Evolutionary conservation across 2,329 filamentous ascomycete genomes (phyloP), one percentile per base, ranked within the genome.

Genomic region (Rugonectria rugulosa): DNA sequence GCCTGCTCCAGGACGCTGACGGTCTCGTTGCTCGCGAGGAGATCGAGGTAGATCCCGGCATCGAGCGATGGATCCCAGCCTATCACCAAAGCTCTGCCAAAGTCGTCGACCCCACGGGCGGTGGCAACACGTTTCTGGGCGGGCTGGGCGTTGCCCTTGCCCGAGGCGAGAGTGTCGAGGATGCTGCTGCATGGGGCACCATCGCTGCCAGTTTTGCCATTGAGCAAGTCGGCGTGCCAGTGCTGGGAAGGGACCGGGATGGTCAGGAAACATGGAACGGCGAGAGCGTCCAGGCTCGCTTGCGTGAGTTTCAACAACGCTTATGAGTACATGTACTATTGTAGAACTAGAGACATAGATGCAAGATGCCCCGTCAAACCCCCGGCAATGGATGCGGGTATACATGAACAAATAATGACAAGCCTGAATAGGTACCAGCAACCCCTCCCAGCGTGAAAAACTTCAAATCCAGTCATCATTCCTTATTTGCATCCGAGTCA

Each of bases 91-190:
- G 76, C 31, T 36, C 65, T 1, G 54, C 65, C 8, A 84, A 78
- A 54, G 91, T 97, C 1, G 77, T 95, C n/a, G 95, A 98, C 72
- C 93, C 94, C 1, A 98, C 95, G 0, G 95, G 95, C 9, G 95
- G 92, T 17, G 95, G 95, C 1, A 99, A 99, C 73, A 88, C 90
- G 0, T 98, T 97, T 66, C 78, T 97, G 20, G 82, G 82, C 19
- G 82, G 83, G n/a, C 64, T 87, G 41, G 77, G 80, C 0, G 78
- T 87, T 11, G 86, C 79, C 1, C 73, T 89, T 62, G 87, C 80
- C 26, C 76, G 88, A 47, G 86, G 84, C 2, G 78, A 82, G 63
- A 69, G 72, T 21, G 78, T 90, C 34, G 85, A 88, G 57, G 87
- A 91, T 65, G 92, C 92, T 5, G 87, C 90, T 5, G 79, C 85